phyloP scores from a whole-genome alignment of 2,329 filamentous ascomycete genomes.

The Colletotrichum godetiae region DNA sequence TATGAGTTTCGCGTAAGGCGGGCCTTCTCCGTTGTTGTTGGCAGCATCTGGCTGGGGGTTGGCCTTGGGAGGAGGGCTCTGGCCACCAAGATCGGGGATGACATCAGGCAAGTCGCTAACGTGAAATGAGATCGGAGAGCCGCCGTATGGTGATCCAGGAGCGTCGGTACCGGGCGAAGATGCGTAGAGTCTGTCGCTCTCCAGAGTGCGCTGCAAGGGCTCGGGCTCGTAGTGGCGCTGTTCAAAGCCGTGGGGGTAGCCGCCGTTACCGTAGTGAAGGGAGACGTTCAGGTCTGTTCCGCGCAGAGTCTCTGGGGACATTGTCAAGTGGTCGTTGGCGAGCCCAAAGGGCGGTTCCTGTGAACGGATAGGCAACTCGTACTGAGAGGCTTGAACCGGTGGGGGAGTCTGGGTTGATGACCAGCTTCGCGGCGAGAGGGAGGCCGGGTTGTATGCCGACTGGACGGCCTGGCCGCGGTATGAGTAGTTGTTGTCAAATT shows the following conservation, averaged over 20 bases:
- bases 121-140: constrained; percentile 3
- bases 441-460: constrained; percentile 42
- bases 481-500: constrained; percentile 50
- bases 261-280: constrained; percentile 11
- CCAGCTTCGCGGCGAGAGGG: constrained; percentile 49
- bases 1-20: constrained; percentile 85
- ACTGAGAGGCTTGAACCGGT: not conserved
- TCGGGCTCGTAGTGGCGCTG: not conserved
- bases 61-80: not conserved
- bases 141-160: not conserved
- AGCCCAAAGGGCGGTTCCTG: constrained; percentile 18
- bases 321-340: not conserved
- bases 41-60: not conserved
- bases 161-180: constrained; percentile 1
- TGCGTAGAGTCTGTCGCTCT: constrained; percentile 8
- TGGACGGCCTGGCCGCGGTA: constrained; percentile 47
- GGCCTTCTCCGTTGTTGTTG: constrained; percentile 54
- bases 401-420: constrained; percentile 20
- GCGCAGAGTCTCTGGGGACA: constrained; percentile 22
- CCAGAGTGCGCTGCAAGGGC: not conserved
- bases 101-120: constrained; percentile 1
- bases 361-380: constrained; percentile 22
- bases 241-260: not conserved
- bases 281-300: constrained; percentile 14
- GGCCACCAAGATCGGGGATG: not conserved